Percentiles rank a stretch among this genome's conserved stretches.
phyloP scores from a whole-genome alignment of 2,329 filamentous ascomycete genomes.

The Monosporascus sp. region DNA sequence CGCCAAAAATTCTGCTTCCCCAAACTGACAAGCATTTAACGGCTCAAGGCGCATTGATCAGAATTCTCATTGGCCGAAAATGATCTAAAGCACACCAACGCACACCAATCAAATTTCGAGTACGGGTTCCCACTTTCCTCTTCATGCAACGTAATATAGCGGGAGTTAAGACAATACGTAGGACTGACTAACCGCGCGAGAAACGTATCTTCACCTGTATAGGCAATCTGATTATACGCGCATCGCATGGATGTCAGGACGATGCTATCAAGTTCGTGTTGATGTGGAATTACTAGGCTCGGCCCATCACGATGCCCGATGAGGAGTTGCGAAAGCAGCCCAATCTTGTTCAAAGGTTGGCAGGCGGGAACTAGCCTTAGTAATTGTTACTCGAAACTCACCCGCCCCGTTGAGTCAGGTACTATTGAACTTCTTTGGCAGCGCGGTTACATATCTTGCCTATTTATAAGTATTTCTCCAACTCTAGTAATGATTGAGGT shows the following conservation, averaged over 20 bases:
- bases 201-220: too few relatives aligned
- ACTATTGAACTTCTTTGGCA: neutral
- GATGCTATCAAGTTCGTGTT: too few relatives aligned
- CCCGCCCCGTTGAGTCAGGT: neutral
- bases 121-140: constrained; percentile 15
- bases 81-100: constrained; percentile 11
- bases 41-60: neutral
- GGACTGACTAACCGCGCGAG: too few relatives aligned
- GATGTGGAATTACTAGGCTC: too few relatives aligned
- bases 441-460: neutral
- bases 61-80: constrained; percentile 12
- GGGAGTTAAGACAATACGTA: neutral
- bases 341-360: neutral
- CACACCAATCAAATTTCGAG: constrained; percentile 9
- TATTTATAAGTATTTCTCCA: neutral
- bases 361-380: too few relatives aligned
- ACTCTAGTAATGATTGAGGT: neutral
- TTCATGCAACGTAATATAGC: constrained; percentile 3
- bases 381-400: neutral
- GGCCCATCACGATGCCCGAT: too few relatives aligned
- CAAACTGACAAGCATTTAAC: neutral
- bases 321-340: neutral
- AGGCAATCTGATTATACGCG: too few relatives aligned
- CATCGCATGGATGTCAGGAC: too few relatives aligned
- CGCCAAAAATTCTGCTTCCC: constrained; percentile 4